phyloP scores from a whole-genome alignment of 2,329 filamentous ascomycete species.

The Fusarium nelsonii region DNA sequence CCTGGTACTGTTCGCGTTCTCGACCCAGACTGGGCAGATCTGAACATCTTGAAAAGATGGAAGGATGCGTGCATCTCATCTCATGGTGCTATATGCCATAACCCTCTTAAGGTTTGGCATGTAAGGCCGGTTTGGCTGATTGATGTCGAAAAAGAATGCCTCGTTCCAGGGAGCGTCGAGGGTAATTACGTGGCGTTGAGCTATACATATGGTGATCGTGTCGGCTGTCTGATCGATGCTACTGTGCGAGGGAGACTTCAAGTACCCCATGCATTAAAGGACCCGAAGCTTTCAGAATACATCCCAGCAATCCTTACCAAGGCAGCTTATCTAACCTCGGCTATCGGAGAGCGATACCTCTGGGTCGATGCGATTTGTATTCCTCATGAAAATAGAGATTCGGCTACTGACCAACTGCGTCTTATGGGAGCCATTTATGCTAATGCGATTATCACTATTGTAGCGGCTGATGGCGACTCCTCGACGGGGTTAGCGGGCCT shows the following conservation, averaged over 20 bases:
- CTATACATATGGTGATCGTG: background rate
- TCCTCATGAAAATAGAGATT: background rate
- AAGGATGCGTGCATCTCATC: background rate
- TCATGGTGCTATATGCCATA: background rate
- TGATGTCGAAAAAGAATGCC: background rate
- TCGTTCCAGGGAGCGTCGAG: background rate
- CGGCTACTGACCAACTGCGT: background rate
- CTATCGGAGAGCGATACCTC: slow-evolving; percentile 6
- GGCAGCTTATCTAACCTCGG: slow-evolving; percentile 2
- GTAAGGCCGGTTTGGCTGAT: slow-evolving; percentile 13
- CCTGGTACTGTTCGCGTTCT: background rate
- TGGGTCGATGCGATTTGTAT: slow-evolving; percentile 21
- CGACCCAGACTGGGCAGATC: background rate
- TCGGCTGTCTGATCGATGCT: background rate
- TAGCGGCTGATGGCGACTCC: slow-evolving; percentile 13
- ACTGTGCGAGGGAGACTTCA: background rate
- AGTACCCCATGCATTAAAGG: background rate
- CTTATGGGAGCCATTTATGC: slow-evolving; percentile 19
- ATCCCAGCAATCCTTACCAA: background rate
- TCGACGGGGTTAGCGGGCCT: background rate
- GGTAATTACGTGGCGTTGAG: slow-evolving; percentile 11
- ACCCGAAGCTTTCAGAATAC: background rate
- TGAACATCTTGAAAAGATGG: background rate
- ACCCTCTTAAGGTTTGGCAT: slow-evolving; percentile 16
- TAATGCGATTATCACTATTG: slow-evolving; percentile 4